Evolutionary conservation across 192 early-diverging fungal species (phyloP).

Genomic region (Coemansia sp.): DNA sequence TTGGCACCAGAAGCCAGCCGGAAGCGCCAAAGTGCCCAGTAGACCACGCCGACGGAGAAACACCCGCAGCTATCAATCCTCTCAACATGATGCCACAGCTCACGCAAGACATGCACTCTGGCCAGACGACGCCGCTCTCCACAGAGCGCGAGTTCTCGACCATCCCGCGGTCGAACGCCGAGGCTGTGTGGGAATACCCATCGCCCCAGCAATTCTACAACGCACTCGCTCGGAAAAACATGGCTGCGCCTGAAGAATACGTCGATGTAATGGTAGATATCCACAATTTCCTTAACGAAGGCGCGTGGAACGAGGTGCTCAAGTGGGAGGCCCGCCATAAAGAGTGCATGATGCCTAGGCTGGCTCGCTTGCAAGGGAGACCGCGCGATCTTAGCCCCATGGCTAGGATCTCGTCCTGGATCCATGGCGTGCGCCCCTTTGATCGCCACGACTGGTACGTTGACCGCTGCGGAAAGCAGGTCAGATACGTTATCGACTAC

Average conservation of each 20-base stretch:
- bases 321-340: constrained; percentile 78
- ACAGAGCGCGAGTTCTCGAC: constrained; percentile 79
- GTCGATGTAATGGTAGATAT: constrained; percentile 95
- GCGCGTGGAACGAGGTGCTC: constrained; percentile 90
- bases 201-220: constrained; percentile 91
- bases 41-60: constrained; percentile 41
- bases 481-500: constrained; percentile 98
- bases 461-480: constrained; percentile 82
- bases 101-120: constrained; percentile 64
- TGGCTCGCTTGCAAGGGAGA: constrained; percentile 83
- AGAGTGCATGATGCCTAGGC: constrained; percentile 63
- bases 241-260: constrained; percentile 80
- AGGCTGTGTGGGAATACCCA: constrained; percentile 80
- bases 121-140: constrained; percentile 72
- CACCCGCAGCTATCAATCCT: constrained; percentile 62
- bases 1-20: constrained; percentile 7
- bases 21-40: constrained; percentile 56
- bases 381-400: constrained; percentile 78
- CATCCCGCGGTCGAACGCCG: constrained; percentile 58
- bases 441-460: constrained; percentile 98
- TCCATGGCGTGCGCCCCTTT: constrained; percentile 84
- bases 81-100: constrained; percentile 91
- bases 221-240: constrained; percentile 81
- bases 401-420: constrained; percentile 54
- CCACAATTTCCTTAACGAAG: constrained; percentile 98